Percentiles rank a stretch among this genome's conserved stretches.
Conservation (phyloP, 2,329 filamentous ascomycete genomes). For the Calycina herbarum region DNA sequence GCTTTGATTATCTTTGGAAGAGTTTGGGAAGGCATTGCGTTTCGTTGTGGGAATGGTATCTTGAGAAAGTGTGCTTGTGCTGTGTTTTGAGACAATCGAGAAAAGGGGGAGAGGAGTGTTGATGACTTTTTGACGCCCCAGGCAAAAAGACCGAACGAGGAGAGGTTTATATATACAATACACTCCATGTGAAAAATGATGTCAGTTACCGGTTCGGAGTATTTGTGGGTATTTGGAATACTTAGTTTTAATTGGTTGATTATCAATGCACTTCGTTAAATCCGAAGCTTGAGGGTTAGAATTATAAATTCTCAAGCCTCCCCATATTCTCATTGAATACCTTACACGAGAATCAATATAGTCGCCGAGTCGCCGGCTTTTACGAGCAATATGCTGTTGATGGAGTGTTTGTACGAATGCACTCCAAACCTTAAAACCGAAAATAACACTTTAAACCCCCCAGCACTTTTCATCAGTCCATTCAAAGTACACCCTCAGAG, state of each 20-base stretch:
- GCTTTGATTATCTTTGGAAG: conserved; percentile 16
- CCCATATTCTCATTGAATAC: not conserved
- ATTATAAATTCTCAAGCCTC: not conserved
- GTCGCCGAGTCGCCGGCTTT: not conserved
- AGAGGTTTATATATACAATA: not conserved
- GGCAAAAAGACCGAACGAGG: not conserved
- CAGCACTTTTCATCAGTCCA: not conserved
- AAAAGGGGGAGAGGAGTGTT: not conserved
- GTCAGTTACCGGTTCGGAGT: not conserved
- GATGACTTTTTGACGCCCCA: not conserved
- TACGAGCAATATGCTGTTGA: not conserved
- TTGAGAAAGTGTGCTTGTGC: not conserved
- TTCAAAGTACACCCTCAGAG: not conserved
- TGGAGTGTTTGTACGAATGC: not conserved
- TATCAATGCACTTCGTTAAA: not conserved
- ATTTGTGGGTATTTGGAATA: not conserved
- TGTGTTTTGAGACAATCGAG: not conserved
- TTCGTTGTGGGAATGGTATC: not conserved
- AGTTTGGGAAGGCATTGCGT: conserved; percentile 7
- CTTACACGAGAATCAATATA: too few relatives aligned
- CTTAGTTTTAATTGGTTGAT: not conserved
- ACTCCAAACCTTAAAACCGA: not conserved
- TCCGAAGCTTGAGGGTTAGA: not conserved
- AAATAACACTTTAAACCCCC: not conserved
- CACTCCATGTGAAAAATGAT: not conserved